Base-by-base conservation (phyloP, 352 stramenopile species). In the Pythium dissimile region DNA sequence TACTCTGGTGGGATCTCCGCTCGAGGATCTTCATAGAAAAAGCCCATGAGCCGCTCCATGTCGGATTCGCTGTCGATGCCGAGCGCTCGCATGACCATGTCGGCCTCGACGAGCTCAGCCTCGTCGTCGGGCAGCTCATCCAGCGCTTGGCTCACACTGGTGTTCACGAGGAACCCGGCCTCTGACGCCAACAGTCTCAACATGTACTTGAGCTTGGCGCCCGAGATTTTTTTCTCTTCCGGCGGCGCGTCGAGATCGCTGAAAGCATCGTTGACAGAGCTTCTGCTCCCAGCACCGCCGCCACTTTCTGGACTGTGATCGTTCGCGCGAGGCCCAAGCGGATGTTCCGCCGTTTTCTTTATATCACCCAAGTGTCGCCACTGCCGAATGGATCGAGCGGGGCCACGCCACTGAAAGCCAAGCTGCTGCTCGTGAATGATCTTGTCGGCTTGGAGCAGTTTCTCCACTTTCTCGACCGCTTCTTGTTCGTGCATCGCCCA, bases 401-500 rank as follows among this genome's bases (percentile, higher is more conserved):
- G 90, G 2, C 74, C 61, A 32, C 67, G 64, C 89, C 89, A 97
- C 7, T 50, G 57, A 27, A 93, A 72, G 9, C 92, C 92, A n/a
- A 98, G 79, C 55, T 94, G 80, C 63, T 97, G 92, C 51, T 96
- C 85, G 48, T 96, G 78, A 48, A 98, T 90, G 53, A 97, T 84
- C 39, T 77, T 73, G 58, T 97, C 89, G 1, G 90, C 89, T 31
- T 87, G 79, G 16, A 98, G 72, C 16, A 97, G 66, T 64, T 95
- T 91, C 18, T 96, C 77, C 4, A 97, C 72, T 54, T 95, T 87
- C 5, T 73, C 59, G 18, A 92, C 67, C 0, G 80, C 84, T 11
- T 97, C 87, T 26, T 90, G 79, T 56, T 97, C 84, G 62, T 98
- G 92, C 92, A 97, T 97, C n/a, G 55, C 62, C 86, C 89, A 96